phyloP scores from a whole-genome alignment of 208 protist genomes.

The Acanthamoeba sp. region DNA sequence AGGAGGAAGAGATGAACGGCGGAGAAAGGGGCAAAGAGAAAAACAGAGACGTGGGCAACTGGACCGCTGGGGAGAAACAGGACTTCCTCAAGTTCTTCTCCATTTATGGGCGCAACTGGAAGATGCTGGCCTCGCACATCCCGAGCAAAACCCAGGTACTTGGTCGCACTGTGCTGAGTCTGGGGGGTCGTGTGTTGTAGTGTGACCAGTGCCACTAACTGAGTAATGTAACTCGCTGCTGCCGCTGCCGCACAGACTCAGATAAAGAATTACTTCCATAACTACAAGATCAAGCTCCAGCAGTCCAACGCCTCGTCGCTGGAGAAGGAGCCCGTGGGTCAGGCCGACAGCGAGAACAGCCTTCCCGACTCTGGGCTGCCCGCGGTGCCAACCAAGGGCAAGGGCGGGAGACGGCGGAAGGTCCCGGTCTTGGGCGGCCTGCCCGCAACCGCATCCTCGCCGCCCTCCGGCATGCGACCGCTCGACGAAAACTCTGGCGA shows the following conservation, averaged over 20 bases:
- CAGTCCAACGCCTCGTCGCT: slow-evolving; percentile 68
- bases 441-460: neutral
- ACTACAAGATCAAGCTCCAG: slow-evolving; percentile 77
- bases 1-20: slow-evolving; percentile 51
- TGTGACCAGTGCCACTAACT: neutral
- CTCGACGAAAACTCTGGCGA: neutral
- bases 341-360: slow-evolving; percentile 33
- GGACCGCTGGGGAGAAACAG: slow-evolving; percentile 64
- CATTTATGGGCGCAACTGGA: slow-evolving; percentile 75
- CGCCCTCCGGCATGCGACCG: neutral
- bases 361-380: neutral
- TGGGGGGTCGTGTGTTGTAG: neutral
- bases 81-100: slow-evolving; percentile 74
- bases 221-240: neutral
- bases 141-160: slow-evolving; percentile 66
- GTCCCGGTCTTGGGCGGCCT: neutral
- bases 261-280: slow-evolving; percentile 77
- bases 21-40: slow-evolving; percentile 44
- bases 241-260: neutral
- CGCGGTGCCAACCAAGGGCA: slow-evolving; percentile 29
- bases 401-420: slow-evolving; percentile 22
- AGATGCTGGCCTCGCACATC: slow-evolving; percentile 73
- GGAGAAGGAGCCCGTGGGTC: slow-evolving; percentile 54
- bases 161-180: neutral
- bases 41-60: slow-evolving; percentile 46